Base-by-base conservation (phyloP, 495 filamentous ascomycete genomes). In the Penicillium ochrochloron region DNA sequence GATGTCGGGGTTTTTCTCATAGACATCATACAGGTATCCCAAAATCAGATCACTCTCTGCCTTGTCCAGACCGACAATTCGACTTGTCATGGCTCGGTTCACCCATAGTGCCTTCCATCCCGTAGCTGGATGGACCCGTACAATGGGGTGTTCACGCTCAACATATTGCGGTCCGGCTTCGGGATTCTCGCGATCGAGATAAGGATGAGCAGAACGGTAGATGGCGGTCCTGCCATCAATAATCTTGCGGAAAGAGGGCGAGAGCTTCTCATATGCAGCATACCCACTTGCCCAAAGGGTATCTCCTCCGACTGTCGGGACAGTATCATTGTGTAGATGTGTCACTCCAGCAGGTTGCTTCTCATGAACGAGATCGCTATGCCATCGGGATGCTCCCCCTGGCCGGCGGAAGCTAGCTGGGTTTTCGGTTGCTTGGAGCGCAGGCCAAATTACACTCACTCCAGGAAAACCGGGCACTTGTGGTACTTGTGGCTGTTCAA, bases 211-310 rank as follows among this genome's bases (percentile, higher is more conserved):
- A 37, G 86, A 89, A 14, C 83, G 78, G 68, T 90, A 90, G 17
- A 91, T 85, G 37, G 88, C 89, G 7, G 84, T 78, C 66, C 80
- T 84, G 14, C 89, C 89, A 70, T 92, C 88, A 62, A 92, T 88
- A 52, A 92, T 82, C 66, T 86, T 86, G 58, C 88, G 88, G 78
- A 90, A 90, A 6, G 76, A 79, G 0, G 88, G 89, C 7, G 86
- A 89, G 2, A 92, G 81, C 72, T 90, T 90, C 74, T 89, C 87
- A 71, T 92, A 92, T 5, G 88, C 88, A 12, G 83, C 75, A 65
- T 91, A 91, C 3, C 88, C 89, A 63, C 82, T 86, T 0, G 89
- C 85, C 88, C 89, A 92, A 3, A 92, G 82, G 3, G 89, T 91
- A 67, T 92, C 89, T 9, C 89, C 89, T 5, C 89, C 89, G 2